Conservation (phyloP, 1,284 basidiomycete genomes). For the Sanghuangporus baumii region DNA sequence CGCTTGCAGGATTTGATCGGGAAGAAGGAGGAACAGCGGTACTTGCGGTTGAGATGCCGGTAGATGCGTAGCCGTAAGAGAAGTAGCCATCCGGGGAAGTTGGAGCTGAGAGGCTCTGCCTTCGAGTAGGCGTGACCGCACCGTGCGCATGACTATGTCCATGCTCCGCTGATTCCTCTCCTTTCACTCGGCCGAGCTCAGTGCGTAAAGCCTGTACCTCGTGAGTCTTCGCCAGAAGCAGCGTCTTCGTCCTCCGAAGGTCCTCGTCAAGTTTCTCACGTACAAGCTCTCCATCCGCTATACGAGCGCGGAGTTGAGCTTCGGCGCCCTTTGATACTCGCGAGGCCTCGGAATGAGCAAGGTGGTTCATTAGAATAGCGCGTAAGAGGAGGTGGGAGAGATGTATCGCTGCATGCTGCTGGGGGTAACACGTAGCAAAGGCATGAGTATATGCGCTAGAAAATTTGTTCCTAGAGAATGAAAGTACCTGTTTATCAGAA, state of each 20-base stretch:
- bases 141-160: not conserved
- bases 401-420: conserved; percentile 11
- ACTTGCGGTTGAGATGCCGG: conserved; percentile 3
- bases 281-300: conserved; percentile 56
- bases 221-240: conserved; percentile 61
- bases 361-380: conserved; percentile 75
- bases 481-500: conserved; percentile 52
- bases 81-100: conserved; percentile 15
- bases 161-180: not conserved
- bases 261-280: conserved; percentile 60
- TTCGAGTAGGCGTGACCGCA: conserved; percentile 12
- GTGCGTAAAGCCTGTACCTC: conserved; percentile 61
- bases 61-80: not conserved
- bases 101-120: conserved; percentile 14
- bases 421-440: not conserved
- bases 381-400: conserved; percentile 50
- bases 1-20: conserved; percentile 2
- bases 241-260: conserved; percentile 41
- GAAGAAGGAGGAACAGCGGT: conserved; percentile 1
- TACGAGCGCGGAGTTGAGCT: conserved; percentile 49
- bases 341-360: conserved; percentile 67
- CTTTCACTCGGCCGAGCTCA: conserved; percentile 48
- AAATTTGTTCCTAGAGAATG: conserved; percentile 2
- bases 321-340: conserved; percentile 58
- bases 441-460: conserved; percentile 18